Conservation (phyloP, 2,329 filamentous ascomycete species). For the Lasiodiplodia gonubiensis region DNA sequence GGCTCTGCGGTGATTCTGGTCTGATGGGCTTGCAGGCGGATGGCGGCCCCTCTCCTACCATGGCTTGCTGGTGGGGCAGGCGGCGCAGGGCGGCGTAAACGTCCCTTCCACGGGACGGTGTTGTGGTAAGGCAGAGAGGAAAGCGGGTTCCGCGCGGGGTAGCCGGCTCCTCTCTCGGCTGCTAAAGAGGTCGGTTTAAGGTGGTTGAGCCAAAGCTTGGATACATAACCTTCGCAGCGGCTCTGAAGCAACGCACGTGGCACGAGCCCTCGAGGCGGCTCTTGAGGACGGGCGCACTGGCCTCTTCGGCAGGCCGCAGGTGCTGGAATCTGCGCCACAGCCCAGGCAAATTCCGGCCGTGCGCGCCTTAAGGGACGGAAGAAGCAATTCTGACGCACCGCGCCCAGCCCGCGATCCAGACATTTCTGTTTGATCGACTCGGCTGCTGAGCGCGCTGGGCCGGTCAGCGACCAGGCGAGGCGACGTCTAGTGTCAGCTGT, state of each 20-base stretch:
- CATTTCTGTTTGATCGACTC: neutral
- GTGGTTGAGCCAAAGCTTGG: slow-evolving; percentile 2
- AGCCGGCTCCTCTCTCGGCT: neutral
- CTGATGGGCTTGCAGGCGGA: neutral
- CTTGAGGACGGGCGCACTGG: neutral
- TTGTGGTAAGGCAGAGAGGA: neutral
- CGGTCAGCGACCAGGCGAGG: neutral
- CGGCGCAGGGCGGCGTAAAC: neutral
- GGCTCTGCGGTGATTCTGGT: neutral
- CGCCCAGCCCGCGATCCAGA: neutral
- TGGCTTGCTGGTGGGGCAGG: neutral
- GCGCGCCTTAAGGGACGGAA: neutral
- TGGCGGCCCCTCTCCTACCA: neutral
- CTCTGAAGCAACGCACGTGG: neutral
- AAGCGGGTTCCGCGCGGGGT: neutral
- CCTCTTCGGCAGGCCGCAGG: neutral
- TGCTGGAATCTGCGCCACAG: neutral
- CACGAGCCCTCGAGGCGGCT: neutral
- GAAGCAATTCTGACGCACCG: neutral
- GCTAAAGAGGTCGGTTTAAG: neutral
- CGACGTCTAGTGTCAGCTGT: neutral
- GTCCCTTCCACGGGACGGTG: too few species aligned
- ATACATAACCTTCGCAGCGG: too few species aligned
- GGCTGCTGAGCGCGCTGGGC: neutral
- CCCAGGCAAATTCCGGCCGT: neutral